Percentiles rank a stretch among this genome's conserved stretches.
Conservation (phyloP, 2,329 filamentous ascomycete species). For the Fusarium pseudonygamai region DNA sequence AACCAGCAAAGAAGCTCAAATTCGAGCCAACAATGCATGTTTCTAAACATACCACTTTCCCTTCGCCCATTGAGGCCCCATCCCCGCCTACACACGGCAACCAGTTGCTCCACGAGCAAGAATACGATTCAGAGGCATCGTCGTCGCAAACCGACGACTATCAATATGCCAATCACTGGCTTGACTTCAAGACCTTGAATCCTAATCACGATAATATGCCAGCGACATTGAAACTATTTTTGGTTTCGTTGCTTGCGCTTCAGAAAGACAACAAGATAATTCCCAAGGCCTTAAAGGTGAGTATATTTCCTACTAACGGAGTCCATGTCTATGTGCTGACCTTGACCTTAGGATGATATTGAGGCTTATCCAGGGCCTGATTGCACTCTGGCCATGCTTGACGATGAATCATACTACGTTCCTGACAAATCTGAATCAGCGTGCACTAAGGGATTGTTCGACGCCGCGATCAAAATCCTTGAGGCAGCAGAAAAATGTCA, state of each 20-base stretch:
- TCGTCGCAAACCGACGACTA: neutral
- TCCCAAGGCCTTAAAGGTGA: neutral
- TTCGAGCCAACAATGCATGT: neutral
- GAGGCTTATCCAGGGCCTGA: neutral
- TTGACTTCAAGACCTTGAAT: neutral
- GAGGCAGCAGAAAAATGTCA: neutral
- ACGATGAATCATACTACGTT: neutral
- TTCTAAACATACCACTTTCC: neutral
- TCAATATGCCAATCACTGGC: neutral
- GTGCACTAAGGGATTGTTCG: neutral
- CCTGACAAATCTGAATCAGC: no score
- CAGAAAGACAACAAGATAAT: neutral
- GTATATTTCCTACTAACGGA: neutral
- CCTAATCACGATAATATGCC: neutral
- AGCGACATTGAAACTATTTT: neutral
- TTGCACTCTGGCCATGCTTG: neutral
- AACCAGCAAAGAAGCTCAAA: neutral
- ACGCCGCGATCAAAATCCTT: no score
- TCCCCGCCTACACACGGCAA: neutral
- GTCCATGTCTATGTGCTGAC: neutral
- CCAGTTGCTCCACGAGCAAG: accelerated
- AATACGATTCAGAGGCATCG: neutral
- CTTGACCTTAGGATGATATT: neutral
- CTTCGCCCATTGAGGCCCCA: neutral
- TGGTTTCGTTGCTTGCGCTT: neutral